Evolutionary conservation across 2,329 filamentous ascomycete species (phyloP).

Genomic region (Claviceps fusiformis): DNA sequence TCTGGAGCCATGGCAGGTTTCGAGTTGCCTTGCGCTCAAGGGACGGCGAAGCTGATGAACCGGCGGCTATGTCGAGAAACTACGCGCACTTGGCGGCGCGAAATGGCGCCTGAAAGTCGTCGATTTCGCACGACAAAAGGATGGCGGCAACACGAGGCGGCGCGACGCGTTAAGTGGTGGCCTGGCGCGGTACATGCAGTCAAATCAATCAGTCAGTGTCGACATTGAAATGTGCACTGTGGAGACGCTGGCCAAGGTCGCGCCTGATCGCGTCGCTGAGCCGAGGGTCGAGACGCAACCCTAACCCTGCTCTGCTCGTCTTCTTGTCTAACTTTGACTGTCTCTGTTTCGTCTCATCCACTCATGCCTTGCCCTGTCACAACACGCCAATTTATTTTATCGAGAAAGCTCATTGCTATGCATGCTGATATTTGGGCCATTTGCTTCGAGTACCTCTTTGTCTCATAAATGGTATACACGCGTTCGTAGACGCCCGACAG

Average conservation of each 20-base stretch:
- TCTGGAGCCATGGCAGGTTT: slow-evolving; percentile 11
- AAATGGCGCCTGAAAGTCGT: too few species aligned
- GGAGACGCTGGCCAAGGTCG: background rate
- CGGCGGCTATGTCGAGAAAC: background rate
- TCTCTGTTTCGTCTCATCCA: too few species aligned
- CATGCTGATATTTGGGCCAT: background rate
- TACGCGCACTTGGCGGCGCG: too few species aligned
- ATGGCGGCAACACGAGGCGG: too few species aligned
- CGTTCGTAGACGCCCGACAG: slow-evolving; percentile 1
- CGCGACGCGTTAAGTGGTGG: slow-evolving; percentile 1
- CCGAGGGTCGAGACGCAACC: background rate
- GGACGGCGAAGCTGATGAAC: background rate
- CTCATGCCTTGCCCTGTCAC: background rate
- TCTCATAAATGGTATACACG: slow-evolving; percentile 3
- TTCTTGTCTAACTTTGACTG: too few species aligned
- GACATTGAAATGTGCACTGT: background rate
- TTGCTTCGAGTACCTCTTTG: background rate
- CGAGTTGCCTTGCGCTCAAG: background rate
- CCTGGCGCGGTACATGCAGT: background rate
- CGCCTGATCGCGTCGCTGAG: background rate
- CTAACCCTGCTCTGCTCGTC: background rate
- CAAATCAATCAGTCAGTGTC: background rate
- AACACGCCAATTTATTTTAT: too few species aligned
- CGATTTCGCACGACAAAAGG: too few species aligned
- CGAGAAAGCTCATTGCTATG: too few species aligned